Percentiles rank a stretch among this genome's conserved stretches.
Evolutionary conservation across 441 rosid species (phyloP).

Genomic region (Erodium chrysanthum): DNA sequence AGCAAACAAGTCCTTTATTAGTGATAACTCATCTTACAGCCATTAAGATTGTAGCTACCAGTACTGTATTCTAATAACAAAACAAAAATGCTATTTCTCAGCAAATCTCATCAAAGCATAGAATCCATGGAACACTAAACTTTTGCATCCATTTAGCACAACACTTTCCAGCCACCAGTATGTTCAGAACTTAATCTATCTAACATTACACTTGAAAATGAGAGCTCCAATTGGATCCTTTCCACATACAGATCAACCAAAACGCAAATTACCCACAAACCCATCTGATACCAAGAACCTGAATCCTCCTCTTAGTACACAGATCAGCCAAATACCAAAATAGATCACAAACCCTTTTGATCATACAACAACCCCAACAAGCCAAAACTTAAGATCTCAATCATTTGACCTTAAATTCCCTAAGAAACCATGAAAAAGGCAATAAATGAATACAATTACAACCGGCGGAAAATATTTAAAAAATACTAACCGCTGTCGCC

Average conservation of each 20-base stretch:
- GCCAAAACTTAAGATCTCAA: neutral
- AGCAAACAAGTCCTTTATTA: neutral
- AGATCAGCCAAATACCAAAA: neutral
- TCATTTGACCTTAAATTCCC: neutral
- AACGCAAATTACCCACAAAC: neutral
- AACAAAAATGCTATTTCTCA: neutral
- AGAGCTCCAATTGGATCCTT: neutral
- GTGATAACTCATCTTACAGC: neutral
- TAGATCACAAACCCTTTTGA: neutral
- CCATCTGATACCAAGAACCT: neutral
- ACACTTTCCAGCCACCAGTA: neutral
- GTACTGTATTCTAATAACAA: neutral
- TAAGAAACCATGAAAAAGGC: neutral
- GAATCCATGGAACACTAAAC: neutral
- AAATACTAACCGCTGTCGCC: constrained; percentile 37
- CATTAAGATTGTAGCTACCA: neutral
- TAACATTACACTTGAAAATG: neutral
- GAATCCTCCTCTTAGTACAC: neutral
- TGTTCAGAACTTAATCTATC: neutral
- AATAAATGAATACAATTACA: neutral
- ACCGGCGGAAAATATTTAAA: neutral
- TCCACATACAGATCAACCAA: neutral
- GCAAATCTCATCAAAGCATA: neutral
- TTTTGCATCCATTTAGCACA: neutral
- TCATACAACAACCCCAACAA: neutral